phyloP scores from a whole-genome alignment of 768 basidiomycete genomes.

The Leccinum obscurum region DNA sequence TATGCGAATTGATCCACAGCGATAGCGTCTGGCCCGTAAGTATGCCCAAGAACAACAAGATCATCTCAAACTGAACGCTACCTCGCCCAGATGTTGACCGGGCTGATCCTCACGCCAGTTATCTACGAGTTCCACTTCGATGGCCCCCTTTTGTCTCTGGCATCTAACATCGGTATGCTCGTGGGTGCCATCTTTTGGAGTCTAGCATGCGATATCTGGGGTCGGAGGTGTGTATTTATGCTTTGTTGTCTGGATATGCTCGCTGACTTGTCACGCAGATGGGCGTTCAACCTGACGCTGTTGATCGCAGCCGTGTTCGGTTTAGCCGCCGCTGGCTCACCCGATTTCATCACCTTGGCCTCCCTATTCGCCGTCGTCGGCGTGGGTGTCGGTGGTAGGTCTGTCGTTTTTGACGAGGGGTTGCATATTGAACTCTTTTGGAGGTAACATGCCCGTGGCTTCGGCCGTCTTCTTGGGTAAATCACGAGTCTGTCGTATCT shows the following conservation, averaged over 20 bases:
- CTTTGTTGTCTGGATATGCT: neutral
- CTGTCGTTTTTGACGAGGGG: neutral
- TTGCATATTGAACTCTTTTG: neutral
- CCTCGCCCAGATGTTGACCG: constrained; percentile 36
- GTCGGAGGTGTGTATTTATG: constrained; percentile 41
- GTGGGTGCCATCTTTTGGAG: constrained; percentile 52
- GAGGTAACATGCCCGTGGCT: constrained; percentile 57
- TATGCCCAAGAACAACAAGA: neutral
- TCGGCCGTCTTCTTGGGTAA: constrained; percentile 52
- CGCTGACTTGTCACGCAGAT: constrained; percentile 33
- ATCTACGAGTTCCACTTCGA: constrained; percentile 49
- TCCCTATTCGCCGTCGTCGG: constrained; percentile 46
- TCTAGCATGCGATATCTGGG: constrained; percentile 52
- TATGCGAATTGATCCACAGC: no score
- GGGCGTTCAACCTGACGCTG: constrained; percentile 56
- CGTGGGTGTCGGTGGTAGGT: constrained; percentile 48
- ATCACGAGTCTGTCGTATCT: neutral
- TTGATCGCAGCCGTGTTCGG: constrained; percentile 55
- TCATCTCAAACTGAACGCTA: neutral
- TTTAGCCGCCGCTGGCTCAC: constrained; percentile 47
- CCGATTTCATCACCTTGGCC: constrained; percentile 48
- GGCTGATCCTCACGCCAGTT: constrained; percentile 49
- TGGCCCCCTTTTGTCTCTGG: constrained; percentile 49
- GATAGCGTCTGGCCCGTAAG: constrained; percentile 43
- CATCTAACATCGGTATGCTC: constrained; percentile 53